Conservation (phyloP, 306 rosid species). For the Parietaria judaica region DNA sequence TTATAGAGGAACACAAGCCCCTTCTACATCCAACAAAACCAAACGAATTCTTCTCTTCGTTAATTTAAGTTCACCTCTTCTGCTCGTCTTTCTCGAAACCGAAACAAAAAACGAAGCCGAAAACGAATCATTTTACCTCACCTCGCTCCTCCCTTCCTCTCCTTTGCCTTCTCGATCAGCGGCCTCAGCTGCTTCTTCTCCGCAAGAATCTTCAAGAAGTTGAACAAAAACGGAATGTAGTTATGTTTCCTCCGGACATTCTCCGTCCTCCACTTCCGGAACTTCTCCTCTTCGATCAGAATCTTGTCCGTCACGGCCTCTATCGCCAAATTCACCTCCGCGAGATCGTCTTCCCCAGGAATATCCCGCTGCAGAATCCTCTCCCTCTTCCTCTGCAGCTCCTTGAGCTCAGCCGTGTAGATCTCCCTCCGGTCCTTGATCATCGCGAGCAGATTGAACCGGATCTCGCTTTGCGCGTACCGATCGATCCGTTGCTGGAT, state of each 20-base stretch:
- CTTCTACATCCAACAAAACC: too few relatives aligned
- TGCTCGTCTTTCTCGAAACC: background rate
- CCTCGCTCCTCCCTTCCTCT: conserved; percentile 56
- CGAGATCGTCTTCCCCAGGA: conserved; percentile 40
- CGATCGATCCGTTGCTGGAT: conserved; percentile 92
- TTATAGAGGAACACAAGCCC: too few relatives aligned
- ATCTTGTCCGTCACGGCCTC: conserved; percentile 81
- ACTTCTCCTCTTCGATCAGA: conserved; percentile 89
- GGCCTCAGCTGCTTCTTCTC: conserved; percentile 99
- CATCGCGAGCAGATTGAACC: conserved; percentile 87
- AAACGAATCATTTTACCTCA: conserved; percentile 25
- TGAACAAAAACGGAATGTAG: conserved; percentile 91
- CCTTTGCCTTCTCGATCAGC: conserved; percentile 95
- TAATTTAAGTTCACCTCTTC: too few relatives aligned
- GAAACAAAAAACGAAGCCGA: background rate
- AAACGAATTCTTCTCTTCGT: too few relatives aligned
- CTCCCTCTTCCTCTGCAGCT: conserved; percentile 95
- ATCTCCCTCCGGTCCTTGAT: conserved; percentile 89
- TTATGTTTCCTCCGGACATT: conserved; percentile 92
- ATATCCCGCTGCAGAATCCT: conserved; percentile 73
- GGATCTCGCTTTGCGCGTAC: conserved; percentile 81
- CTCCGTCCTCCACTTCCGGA: conserved; percentile 89
- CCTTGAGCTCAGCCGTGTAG: conserved; percentile 84
- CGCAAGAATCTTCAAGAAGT: conserved; percentile 90
- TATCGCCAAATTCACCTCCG: conserved; percentile 86